Evolutionary conservation across 163 green algal genomes (phyloP).

Genomic region (Prototheca cutis): DNA sequence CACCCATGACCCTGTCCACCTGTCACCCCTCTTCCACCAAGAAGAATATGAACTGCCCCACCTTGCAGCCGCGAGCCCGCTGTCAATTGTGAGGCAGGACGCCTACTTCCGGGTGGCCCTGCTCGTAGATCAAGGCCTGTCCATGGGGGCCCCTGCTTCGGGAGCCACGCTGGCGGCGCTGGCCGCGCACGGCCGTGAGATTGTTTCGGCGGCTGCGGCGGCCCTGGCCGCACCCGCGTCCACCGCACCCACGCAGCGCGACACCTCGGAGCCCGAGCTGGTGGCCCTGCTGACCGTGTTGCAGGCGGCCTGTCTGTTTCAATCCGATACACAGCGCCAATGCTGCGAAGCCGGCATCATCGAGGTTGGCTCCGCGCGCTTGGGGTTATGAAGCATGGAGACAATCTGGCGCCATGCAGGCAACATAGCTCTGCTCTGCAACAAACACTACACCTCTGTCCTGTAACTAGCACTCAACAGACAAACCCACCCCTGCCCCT

Average conservation of each 20-base stretch:
- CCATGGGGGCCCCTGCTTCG: neutral
- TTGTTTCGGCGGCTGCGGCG: neutral
- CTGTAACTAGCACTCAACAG: too few species aligned
- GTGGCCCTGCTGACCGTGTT: constrained; percentile 9
- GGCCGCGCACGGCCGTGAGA: neutral
- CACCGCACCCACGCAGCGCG: constrained; percentile 3
- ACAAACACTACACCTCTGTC: neutral
- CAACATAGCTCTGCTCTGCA: neutral
- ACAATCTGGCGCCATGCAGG: neutral
- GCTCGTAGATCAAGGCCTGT: constrained; percentile 5
- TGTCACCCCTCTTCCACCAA: too few species aligned
- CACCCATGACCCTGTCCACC: neutral
- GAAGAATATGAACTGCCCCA: too few species aligned
- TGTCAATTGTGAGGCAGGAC: constrained; percentile 15
- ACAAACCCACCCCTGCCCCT: neutral
- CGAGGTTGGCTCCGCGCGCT: neutral
- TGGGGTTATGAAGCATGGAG: neutral
- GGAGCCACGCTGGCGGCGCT: constrained; percentile 8
- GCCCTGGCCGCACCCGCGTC: neutral
- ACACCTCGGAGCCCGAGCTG: constrained; percentile 6
- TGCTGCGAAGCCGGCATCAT: constrained; percentile 2
- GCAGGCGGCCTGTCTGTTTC: constrained; percentile 14
- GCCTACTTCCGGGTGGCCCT: constrained; percentile 7
- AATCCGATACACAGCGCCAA: neutral
- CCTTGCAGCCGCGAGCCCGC: constrained; percentile 11